Evolutionary conservation across 148 eudicot genomes (phyloP).

Genomic region (Vaccinium macrocarpon): DNA sequence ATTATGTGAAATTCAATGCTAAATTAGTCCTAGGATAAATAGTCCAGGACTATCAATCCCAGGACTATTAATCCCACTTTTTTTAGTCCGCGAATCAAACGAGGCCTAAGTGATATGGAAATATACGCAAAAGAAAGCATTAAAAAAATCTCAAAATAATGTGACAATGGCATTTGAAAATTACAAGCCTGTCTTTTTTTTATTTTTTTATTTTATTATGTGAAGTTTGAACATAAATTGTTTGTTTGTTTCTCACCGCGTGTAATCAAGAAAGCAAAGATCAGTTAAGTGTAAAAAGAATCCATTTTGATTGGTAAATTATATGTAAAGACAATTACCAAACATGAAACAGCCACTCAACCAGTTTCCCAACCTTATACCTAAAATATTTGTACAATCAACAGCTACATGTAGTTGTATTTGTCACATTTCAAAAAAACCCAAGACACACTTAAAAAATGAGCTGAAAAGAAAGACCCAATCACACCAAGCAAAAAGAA

Average conservation of each 20-base stretch:
- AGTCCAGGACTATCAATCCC: no score
- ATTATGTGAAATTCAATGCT: no score
- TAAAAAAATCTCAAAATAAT: background rate
- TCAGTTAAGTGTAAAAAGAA: background rate
- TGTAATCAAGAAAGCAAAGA: background rate
- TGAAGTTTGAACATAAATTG: background rate
- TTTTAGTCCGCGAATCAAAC: no score
- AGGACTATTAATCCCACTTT: no score
- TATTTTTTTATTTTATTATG: background rate
- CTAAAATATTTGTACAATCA: background rate
- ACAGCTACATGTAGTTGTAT: conserved; percentile 9
- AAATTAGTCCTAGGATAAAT: no score
- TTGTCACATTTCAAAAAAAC: background rate
- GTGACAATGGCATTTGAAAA: background rate
- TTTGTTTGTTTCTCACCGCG: background rate
- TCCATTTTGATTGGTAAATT: background rate
- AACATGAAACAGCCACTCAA: background rate
- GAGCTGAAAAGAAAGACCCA: conserved; percentile 33
- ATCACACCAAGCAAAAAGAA: conserved; percentile 21
- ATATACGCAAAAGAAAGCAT: background rate
- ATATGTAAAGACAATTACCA: background rate
- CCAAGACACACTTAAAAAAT: conserved; percentile 4
- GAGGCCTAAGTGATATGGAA: background rate
- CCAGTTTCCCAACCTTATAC: background rate
- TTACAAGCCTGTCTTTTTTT: background rate